A percentile compares a stretch with the other conserved stretches of the same genome.
These are phyloP conservation scores for Mortierella claussenii DNA, from an alignment of 192 early-diverging fungal species.

Conservation along the genomic window DNA sequence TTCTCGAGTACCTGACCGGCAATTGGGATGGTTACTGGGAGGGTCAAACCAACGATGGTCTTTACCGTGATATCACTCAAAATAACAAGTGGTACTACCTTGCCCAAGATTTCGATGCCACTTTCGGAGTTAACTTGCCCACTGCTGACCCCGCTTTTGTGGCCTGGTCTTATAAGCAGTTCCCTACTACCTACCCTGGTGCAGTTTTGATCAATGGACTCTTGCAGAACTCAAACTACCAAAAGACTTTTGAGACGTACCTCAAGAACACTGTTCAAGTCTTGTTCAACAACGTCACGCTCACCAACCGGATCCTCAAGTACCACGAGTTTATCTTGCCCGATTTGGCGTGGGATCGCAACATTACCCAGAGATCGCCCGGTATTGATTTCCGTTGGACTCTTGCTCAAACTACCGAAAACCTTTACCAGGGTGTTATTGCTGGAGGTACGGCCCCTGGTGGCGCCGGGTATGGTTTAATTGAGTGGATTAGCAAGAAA, in stretches of 20 bases:
- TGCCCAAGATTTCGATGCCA: slow-evolving; percentile 61
- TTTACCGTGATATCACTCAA: slow-evolving; percentile 54
- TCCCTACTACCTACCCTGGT: slow-evolving; percentile 38
- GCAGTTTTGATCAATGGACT: slow-evolving; percentile 59
- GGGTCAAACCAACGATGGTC: slow-evolving; percentile 56
- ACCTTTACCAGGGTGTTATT: slow-evolving; percentile 33
- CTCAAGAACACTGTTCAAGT: slow-evolving; percentile 54
- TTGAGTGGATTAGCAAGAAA: slow-evolving; percentile 57
- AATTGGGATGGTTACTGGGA: slow-evolving; percentile 64
- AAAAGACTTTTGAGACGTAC: slow-evolving; percentile 52
- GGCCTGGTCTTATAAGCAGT: slow-evolving; percentile 48
- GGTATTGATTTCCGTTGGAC: slow-evolving; percentile 58
- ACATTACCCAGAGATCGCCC: slow-evolving; percentile 55
- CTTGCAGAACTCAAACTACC: slow-evolving; percentile 47
- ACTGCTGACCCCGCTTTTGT: slow-evolving; percentile 18
- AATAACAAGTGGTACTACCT: slow-evolving; percentile 56
- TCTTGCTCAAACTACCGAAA: slow-evolving; percentile 41
- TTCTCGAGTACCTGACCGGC: slow-evolving; percentile 59
- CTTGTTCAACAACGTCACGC: slow-evolving; percentile 58
- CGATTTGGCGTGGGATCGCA: slow-evolving; percentile 59
- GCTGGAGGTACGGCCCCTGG: slow-evolving; percentile 25
- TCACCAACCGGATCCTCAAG: slow-evolving; percentile 49
- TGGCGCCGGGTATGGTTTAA: slow-evolving; percentile 54
- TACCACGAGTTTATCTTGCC: slow-evolving; percentile 55
- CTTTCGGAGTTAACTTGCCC: slow-evolving; percentile 59